Evolutionary conservation across 148 eudicot genomes (phyloP).

Genomic region (Camellia japonica): DNA sequence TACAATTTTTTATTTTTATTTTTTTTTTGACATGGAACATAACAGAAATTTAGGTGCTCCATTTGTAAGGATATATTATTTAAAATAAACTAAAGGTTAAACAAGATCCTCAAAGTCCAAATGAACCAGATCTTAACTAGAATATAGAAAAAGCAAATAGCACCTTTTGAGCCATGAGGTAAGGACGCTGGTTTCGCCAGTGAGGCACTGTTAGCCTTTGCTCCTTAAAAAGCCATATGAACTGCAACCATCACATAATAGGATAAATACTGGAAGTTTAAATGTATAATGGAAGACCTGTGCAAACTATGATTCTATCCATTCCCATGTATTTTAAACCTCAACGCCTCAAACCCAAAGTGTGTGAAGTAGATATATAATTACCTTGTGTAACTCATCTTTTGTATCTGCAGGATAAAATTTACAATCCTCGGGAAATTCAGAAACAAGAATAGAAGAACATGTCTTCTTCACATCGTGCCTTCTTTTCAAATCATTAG

Average conservation of each 20-base stretch:
- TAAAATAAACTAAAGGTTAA: not conserved
- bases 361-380: not conserved
- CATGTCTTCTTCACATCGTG: slow-evolving; percentile 64
- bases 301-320: not conserved
- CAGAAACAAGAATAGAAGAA: slow-evolving; percentile 63
- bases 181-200: slow-evolving; percentile 85
- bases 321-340: not conserved
- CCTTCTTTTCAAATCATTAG: slow-evolving; percentile 67
- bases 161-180: slow-evolving; percentile 86
- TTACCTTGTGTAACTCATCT: slow-evolving; percentile 91
- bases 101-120: not conserved
- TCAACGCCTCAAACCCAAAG: not conserved
- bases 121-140: not conserved
- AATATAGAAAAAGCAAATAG: not conserved
- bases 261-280: not conserved
- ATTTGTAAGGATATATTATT: not conserved
- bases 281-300: not conserved
- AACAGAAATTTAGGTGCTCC: not conserved
- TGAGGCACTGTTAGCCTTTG: slow-evolving; percentile 67
- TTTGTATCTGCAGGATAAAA: slow-evolving; percentile 76
- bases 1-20: not conserved
- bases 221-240: slow-evolving; percentile 83
- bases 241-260: slow-evolving; percentile 44
- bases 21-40: not conserved
- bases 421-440: slow-evolving; percentile 85